phyloP scores from a whole-genome alignment of 2,329 filamentous ascomycete genomes.

The Alternaria panax region DNA sequence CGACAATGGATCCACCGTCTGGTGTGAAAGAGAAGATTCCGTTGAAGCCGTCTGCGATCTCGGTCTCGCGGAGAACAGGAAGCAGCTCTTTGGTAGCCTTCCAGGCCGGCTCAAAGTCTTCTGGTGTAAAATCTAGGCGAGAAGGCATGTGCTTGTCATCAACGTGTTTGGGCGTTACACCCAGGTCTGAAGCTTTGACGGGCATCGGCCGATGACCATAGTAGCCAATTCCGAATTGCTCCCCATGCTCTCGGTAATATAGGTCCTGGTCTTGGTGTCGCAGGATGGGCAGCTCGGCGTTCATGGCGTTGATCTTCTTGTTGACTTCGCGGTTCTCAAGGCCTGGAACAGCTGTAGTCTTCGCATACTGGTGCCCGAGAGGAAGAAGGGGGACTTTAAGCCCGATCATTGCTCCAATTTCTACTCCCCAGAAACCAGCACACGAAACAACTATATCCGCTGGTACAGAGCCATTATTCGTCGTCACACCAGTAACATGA shows the following conservation, averaged over 20 bases:
- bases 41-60: conserved; percentile 69
- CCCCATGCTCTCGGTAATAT: conserved; percentile 71
- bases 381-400: conserved; percentile 66
- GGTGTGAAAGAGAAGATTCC: conserved; percentile 72
- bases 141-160: conserved; percentile 70
- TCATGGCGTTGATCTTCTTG: conserved; percentile 55
- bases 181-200: conserved; percentile 62
- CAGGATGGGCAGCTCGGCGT: conserved; percentile 64
- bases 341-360: conserved; percentile 63
- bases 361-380: conserved; percentile 69
- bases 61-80: conserved; percentile 59
- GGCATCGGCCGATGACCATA: conserved; percentile 71
- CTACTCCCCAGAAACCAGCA: conserved; percentile 71
- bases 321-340: conserved; percentile 52
- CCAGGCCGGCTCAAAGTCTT: conserved; percentile 70
- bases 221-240: conserved; percentile 68
- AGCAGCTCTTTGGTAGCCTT: conserved; percentile 62
- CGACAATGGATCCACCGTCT: conserved; percentile 67
- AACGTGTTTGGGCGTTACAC: conserved; percentile 61
- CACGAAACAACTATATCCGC: conserved; percentile 70
- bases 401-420: conserved; percentile 68
- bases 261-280: conserved; percentile 70
- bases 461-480: conserved; percentile 57
- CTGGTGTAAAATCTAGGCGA: conserved; percentile 64
- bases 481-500: conserved; percentile 64